Percentiles rank a stretch among this genome's conserved stretches.
These are phyloP conservation scores for Cenchrus americanus DNA, from an alignment of 176 grass and related monocot genomes.

Conservation along the genomic window DNA sequence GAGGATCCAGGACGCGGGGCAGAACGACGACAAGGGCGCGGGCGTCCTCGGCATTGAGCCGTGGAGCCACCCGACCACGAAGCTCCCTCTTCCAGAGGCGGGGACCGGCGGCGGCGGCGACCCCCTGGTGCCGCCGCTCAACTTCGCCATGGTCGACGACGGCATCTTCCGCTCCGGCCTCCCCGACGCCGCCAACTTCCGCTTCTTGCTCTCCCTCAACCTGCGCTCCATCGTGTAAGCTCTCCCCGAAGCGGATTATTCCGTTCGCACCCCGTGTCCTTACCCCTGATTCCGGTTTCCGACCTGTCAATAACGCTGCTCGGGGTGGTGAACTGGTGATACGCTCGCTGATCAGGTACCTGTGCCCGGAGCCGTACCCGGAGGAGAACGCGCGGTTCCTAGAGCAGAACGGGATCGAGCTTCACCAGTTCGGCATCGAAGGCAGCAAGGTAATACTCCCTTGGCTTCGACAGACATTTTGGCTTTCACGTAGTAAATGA, in stretches of 20 bases:
- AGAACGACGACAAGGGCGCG: neutral
- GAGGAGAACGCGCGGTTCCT: conserved; percentile 70
- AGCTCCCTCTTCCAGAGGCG: neutral
- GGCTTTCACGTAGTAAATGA: no score
- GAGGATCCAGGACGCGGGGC: conserved; percentile 45
- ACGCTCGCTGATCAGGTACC: conserved; percentile 62
- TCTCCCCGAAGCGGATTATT: no score
- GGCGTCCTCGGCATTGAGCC: conserved; percentile 31
- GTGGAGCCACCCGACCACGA: conserved; percentile 2
- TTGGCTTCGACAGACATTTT: no score
- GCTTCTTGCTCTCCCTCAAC: conserved; percentile 72
- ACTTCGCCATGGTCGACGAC: conserved; percentile 81
- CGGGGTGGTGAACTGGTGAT: neutral
- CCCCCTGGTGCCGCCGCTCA: conserved; percentile 60
- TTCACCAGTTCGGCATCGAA: conserved; percentile 80
- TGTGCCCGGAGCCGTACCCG: conserved; percentile 86
- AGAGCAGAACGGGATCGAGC: conserved; percentile 59
- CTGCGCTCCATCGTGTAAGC: conserved; percentile 85
- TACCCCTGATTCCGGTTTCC: no score
- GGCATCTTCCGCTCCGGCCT: conserved; percentile 93
- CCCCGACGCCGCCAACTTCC: conserved; percentile 62
- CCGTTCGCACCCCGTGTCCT: no score
- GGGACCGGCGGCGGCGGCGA: neutral
- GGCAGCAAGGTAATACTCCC: conserved; percentile 61
- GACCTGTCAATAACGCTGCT: neutral